A percentile compares a stretch with the other conserved stretches of the same genome.
These are phyloP conservation scores for Solanum chiquidenum DNA, from an alignment of 257 asterid species.

Conservation along the genomic window DNA sequence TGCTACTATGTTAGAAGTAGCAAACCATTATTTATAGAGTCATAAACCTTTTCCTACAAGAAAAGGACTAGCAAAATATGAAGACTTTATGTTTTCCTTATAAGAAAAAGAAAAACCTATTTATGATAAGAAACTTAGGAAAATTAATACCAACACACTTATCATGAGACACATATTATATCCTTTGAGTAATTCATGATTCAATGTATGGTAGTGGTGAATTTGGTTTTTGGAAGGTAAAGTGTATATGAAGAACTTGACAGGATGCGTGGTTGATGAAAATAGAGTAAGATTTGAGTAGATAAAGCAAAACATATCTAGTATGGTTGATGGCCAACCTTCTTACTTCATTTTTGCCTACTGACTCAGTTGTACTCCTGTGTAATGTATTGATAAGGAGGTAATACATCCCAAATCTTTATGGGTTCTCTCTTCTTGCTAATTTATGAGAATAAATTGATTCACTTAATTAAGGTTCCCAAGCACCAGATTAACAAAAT, in stretches of 20 bases:
- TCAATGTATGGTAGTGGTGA: constrained; percentile 48
- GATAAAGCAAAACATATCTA: constrained; percentile 65
- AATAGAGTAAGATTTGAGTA: constrained; percentile 61
- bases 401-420: constrained; percentile 14
- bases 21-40: too few relatives aligned
- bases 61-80: constrained; percentile 1
- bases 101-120: too few relatives aligned
- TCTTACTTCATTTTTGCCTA: constrained; percentile 59
- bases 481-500: not conserved
- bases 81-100: constrained; percentile 27
- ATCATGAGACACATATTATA: constrained; percentile 9
- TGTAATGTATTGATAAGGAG: constrained; percentile 83
- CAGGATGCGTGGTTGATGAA: constrained; percentile 80
- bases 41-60: too few relatives aligned
- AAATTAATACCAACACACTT: too few relatives aligned
- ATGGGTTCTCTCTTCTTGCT: not conserved
- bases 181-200: constrained; percentile 70
- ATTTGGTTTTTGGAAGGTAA: constrained; percentile 45
- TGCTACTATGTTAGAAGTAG: too few relatives aligned
- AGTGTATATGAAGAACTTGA: constrained; percentile 65
- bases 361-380: constrained; percentile 63
- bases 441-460: not conserved
- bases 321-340: constrained; percentile 59
- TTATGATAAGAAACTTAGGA: too few relatives aligned
- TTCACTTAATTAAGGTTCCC: not conserved